phyloP scores from a whole-genome alignment of 371 early-diverging fungal genomes.

The Rhizopus microsporus region DNA sequence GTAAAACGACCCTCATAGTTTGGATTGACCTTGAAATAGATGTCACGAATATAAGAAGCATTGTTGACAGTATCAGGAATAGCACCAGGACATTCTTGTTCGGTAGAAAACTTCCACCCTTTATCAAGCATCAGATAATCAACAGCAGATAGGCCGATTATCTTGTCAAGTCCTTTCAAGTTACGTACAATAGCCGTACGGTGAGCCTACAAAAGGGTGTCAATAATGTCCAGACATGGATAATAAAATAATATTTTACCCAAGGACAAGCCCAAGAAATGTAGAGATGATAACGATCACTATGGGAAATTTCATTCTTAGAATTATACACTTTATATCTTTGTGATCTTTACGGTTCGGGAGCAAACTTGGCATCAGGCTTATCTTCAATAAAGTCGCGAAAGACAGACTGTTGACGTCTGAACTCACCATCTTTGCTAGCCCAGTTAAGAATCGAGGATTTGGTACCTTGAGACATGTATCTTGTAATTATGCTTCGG shows the following conservation, averaged over 20 bases:
- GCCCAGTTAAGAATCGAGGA: conserved; percentile 72
- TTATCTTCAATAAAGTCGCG: conserved; percentile 67
- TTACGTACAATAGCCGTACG: conserved; percentile 84
- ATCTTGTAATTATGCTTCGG: too few relatives aligned
- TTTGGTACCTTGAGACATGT: too few relatives aligned
- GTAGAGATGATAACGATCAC: conserved; percentile 77
- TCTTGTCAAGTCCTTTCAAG: conserved; percentile 82
- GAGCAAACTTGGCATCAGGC: conserved; percentile 65
- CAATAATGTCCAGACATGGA: neutral
- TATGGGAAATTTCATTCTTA: conserved; percentile 19
- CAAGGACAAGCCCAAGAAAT: conserved; percentile 87
- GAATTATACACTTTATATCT: neutral
- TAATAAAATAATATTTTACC: conserved; percentile 42
- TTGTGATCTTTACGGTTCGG: conserved; percentile 64
- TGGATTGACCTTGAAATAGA: conserved; percentile 89
- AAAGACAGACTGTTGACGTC: conserved; percentile 84
- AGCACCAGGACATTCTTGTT: conserved; percentile 76
- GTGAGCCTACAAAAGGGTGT: conserved; percentile 62
- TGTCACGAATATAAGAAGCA: conserved; percentile 73
- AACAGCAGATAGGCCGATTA: conserved; percentile 84
- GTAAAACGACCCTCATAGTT: conserved; percentile 82
- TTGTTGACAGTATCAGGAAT: conserved; percentile 78
- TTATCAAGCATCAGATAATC: conserved; percentile 77
- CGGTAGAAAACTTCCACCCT: conserved; percentile 81
- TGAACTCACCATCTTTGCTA: conserved; percentile 81